A percentile compares a stretch with the other conserved stretches of the same genome.
Conservation (phyloP, 108 stramenopile genomes). For the Discostella pseudostelligera region DNA sequence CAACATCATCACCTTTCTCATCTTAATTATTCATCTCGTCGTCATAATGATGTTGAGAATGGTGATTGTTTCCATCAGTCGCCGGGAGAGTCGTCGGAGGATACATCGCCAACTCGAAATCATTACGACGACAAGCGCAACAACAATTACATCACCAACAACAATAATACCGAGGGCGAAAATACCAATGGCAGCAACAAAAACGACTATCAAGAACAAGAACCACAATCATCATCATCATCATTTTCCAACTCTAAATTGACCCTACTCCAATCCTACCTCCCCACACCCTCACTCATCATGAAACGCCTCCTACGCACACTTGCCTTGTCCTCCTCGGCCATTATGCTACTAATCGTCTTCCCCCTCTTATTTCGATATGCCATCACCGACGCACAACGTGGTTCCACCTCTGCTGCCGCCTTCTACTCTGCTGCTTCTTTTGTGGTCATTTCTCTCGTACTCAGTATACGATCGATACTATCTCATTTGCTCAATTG, state of each 20-base stretch:
- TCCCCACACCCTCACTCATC: constrained; percentile 8
- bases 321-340: constrained; percentile 34
- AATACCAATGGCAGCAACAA: neutral
- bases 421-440: constrained; percentile 79
- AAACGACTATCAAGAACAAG: too few relatives aligned
- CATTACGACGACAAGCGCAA: neutral
- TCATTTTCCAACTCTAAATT: too few relatives aligned
- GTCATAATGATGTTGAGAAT: neutral
- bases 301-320: constrained; percentile 25
- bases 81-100: too few relatives aligned
- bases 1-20: neutral
- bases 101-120: too few relatives aligned
- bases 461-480: constrained; percentile 67
- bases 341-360: constrained; percentile 36
- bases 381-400: constrained; percentile 29
- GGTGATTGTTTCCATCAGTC: too few relatives aligned
- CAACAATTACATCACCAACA: neutral
- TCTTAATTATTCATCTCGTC: too few relatives aligned
- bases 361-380: constrained; percentile 37
- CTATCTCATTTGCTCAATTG: constrained; percentile 67
- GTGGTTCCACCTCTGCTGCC: constrained; percentile 54
- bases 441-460: constrained; percentile 76
- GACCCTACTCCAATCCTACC: too few relatives aligned
- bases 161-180: neutral
- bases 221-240: too few relatives aligned